Evolutionary conservation across 192 early-diverging fungal genomes (phyloP).

Genomic region (Coemansia sp.): DNA sequence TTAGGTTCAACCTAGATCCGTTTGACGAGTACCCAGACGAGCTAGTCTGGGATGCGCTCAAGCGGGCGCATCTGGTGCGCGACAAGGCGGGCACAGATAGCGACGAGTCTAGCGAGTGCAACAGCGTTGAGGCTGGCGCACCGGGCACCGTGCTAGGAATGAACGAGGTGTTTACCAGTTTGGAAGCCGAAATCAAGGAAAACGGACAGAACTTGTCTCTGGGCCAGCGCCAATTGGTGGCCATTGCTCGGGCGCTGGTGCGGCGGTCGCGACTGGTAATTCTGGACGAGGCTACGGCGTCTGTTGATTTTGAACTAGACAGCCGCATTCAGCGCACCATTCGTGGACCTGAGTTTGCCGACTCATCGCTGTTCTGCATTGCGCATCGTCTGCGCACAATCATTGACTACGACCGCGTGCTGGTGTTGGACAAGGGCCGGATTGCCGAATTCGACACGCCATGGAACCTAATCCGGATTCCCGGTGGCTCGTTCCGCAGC

Average conservation of each 20-base stretch:
- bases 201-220: slow-evolving; percentile 78
- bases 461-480: slow-evolving; percentile 59
- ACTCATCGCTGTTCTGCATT: slow-evolving; percentile 79
- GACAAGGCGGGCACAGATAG: slow-evolving; percentile 2
- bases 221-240: slow-evolving; percentile 77
- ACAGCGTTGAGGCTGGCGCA: not conserved
- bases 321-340: slow-evolving; percentile 85
- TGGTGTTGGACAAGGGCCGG: slow-evolving; percentile 77
- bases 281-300: slow-evolving; percentile 89
- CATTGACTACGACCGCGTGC: slow-evolving; percentile 79
- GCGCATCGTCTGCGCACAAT: slow-evolving; percentile 90
- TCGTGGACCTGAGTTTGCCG: slow-evolving; percentile 66
- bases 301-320: slow-evolving; percentile 86
- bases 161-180: slow-evolving; percentile 24
- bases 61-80: slow-evolving; percentile 67
- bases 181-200: slow-evolving; percentile 77
- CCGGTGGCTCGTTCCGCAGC: slow-evolving; percentile 61
- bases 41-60: slow-evolving; percentile 73
- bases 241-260: slow-evolving; percentile 75
- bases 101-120: not conserved
- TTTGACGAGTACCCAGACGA: slow-evolving; percentile 75
- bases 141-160: slow-evolving; percentile 4
- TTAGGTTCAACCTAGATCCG: slow-evolving; percentile 89
- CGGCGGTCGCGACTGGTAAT: slow-evolving; percentile 68
- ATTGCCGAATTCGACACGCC: slow-evolving; percentile 85